phyloP scores from a whole-genome alignment of 1,284 basidiomycete species.

The Ganoderma resinaceum region DNA sequence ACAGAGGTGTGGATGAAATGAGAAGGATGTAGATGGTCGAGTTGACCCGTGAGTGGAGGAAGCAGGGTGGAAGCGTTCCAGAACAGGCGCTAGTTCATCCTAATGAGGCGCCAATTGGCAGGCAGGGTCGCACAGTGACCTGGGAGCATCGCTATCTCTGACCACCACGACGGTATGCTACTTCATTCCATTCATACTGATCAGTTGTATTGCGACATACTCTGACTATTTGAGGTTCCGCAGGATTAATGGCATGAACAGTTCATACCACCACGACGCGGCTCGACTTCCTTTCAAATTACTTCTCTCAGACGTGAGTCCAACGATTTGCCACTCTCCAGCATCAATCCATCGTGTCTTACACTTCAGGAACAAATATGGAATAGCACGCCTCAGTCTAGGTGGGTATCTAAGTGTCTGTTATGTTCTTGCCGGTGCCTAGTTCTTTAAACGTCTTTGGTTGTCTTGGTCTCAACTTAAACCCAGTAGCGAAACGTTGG shows the following conservation, averaged over 20 bases:
- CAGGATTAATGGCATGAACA: neutral
- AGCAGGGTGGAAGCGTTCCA: neutral
- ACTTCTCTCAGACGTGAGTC: neutral
- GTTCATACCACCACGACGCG: neutral
- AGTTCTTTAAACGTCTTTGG: too few species aligned
- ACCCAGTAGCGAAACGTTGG: neutral
- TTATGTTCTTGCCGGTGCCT: too few species aligned
- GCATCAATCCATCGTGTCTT: too few species aligned
- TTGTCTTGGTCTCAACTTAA: too few species aligned
- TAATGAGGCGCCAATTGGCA: neutral
- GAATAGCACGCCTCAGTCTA: too few species aligned
- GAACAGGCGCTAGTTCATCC: neutral
- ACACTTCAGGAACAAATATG: too few species aligned
- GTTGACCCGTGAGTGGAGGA: constrained; percentile 13
- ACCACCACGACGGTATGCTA: neutral
- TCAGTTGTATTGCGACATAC: neutral
- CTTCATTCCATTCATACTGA: neutral
- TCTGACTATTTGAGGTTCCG: neutral
- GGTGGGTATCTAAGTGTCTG: too few species aligned
- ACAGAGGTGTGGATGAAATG: constrained; percentile 16
- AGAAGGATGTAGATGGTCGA: constrained; percentile 7
- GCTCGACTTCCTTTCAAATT: too few species aligned
- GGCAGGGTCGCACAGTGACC: too few species aligned
- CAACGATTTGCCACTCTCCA: too few species aligned
- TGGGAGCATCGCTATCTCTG: too few species aligned